Evolutionary conservation across 306 rosid genomes (phyloP), one percentile per base, ranked within the genome.

Genomic region (Sicyos edulis): DNA sequence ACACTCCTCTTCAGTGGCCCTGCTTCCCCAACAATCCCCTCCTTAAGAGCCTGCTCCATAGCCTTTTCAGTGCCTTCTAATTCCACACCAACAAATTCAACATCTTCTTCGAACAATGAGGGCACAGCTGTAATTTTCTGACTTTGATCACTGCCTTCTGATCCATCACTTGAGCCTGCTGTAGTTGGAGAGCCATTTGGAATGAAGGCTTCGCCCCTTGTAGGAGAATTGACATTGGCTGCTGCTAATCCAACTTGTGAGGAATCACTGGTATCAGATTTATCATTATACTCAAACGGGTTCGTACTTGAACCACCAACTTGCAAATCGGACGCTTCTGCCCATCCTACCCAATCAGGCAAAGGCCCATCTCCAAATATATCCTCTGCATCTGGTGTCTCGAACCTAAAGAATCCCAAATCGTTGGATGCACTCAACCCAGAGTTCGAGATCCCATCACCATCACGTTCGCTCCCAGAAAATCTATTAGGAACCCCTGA

Each of bases 1-100:
- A 79, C 57, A 77, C 82, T 86, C 77, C 89, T 89, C 88, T 88
- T 90, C 87, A 95, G 79, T n/a, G 99, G 97, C 64, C 97, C 99
- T 7, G 96, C 99, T 82, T 95, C 97, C 78, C 97, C 99, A 53
- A 95, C 99, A 77, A 89, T 89, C 10, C 97, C 99, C 84, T 95
- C 97, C 83, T 95, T 95, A 29, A 95, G 91, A 71, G 99, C 99
- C 76, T 91, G 99, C 53, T 86, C 99, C 99, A 95, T 91, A 17
- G 99, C 99, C 75, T 91, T 95, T 82, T 89, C 97, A 0, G 97
- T 86, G 44, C 96, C 99, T 83, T 91, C 96, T 74, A 85, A 70
- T 78, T 91, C 99, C 80, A 95, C 95, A 9, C 99, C 99, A 49
- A 91, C 96, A 62, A 95, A 91, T 77, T 95, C 99, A 70, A 91